Conservation (phyloP, 306 rosid species). For the Castanopsis chinensis region DNA sequence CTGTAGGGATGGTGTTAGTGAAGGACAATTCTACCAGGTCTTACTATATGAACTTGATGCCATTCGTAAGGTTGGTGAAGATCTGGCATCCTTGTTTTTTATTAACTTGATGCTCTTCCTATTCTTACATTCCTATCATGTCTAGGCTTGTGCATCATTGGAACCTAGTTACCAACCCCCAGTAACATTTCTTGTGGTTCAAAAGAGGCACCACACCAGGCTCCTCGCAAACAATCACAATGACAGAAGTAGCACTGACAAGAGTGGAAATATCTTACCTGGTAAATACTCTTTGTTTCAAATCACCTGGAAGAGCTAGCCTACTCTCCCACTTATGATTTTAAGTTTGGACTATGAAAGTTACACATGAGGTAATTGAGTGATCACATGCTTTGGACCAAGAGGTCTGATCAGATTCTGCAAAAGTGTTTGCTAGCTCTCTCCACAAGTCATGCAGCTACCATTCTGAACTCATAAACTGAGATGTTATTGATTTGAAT, state of each 20-base stretch:
- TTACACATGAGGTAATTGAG: background rate
- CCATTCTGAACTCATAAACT: background rate
- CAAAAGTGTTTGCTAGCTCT: background rate
- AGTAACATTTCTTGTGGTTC: slow-evolving; percentile 80
- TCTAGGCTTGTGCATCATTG: slow-evolving; percentile 75
- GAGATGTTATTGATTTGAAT: slow-evolving; percentile 2
- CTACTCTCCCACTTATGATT: background rate
- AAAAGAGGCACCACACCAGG: slow-evolving; percentile 75
- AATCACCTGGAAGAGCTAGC: background rate
- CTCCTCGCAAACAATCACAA: slow-evolving; percentile 60
- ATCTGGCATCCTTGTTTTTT: background rate
- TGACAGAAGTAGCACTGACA: slow-evolving; percentile 53
- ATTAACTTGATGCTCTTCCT: background rate
- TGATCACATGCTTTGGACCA: background rate
- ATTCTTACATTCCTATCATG: slow-evolving; percentile 11
- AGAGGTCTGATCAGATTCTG: background rate
- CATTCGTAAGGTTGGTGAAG: slow-evolving; percentile 53
- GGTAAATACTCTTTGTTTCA: slow-evolving; percentile 36
- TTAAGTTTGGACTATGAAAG: background rate
- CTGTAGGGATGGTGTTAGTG: slow-evolving; percentile 68
- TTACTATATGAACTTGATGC: slow-evolving; percentile 73
- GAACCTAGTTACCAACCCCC: slow-evolving; percentile 83
- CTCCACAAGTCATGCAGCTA: background rate
- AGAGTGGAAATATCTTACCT: slow-evolving; percentile 74
- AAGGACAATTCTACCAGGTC: slow-evolving; percentile 81